phyloP scores from a whole-genome alignment of 2,329 filamentous ascomycete genomes.

The Chlorencoelia australis region DNA sequence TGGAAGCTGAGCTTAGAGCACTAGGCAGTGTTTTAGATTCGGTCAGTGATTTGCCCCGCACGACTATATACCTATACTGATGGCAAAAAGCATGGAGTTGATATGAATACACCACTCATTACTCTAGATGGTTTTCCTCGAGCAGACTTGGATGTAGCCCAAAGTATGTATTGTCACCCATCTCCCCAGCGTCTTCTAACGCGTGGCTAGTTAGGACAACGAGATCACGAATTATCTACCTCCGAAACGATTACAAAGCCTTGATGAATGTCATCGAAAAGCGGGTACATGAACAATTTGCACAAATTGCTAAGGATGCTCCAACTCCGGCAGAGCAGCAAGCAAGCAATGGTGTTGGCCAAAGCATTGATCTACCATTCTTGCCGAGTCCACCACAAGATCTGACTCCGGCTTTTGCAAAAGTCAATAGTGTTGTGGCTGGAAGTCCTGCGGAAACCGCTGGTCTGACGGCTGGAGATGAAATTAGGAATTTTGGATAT shows the following conservation, averaged over 20 bases:
- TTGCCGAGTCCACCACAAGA: slow-evolving; percentile 25
- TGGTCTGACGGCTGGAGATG: slow-evolving; percentile 70
- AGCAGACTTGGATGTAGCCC: slow-evolving; percentile 87
- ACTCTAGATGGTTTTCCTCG: slow-evolving; percentile 88
- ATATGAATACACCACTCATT: slow-evolving; percentile 81
- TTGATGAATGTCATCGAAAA: slow-evolving; percentile 78
- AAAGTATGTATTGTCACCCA: slow-evolving; percentile 49
- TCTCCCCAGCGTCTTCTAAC: slow-evolving; percentile 8
- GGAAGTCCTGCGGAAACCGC: slow-evolving; percentile 75
- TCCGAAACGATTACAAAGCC: slow-evolving; percentile 89
- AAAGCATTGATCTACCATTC: slow-evolving; percentile 26
- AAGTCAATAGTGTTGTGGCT: slow-evolving; percentile 71
- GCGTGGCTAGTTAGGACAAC: slow-evolving; percentile 72
- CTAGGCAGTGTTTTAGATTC: slow-evolving; percentile 81
- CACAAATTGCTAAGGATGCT: slow-evolving; percentile 43
- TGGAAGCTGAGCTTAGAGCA: slow-evolving; percentile 80
- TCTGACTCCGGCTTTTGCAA: slow-evolving; percentile 65
- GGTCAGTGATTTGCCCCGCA: slow-evolving; percentile 38
- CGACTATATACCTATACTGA: slow-evolving; percentile 7
- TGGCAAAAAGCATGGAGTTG: slow-evolving; percentile 65
- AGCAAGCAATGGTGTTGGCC: slow-evolving; percentile 14
- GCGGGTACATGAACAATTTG: slow-evolving; percentile 82
- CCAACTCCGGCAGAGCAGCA: slow-evolving; percentile 20
- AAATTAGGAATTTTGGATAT: slow-evolving; percentile 74
- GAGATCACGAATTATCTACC: slow-evolving; percentile 73